Base-by-base conservation (phyloP, 2,329 filamentous ascomycete species). In the Rosellinia necatrix region DNA sequence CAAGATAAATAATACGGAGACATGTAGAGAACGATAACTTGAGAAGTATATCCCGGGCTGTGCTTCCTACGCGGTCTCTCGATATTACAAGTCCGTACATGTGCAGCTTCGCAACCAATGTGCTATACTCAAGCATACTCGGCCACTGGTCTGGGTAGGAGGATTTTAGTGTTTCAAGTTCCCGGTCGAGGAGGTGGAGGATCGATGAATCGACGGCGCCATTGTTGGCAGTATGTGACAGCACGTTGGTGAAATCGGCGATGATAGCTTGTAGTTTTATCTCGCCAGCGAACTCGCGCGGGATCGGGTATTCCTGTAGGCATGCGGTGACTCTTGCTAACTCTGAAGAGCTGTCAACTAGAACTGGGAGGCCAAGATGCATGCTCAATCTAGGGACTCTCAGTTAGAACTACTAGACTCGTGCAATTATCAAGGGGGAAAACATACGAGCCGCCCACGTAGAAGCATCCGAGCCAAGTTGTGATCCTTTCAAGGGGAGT, bases 381-480 rank as follows among this genome's bases (percentile, higher is more conserved):
- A 70, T 67, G 43, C 64, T 64, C 38, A 70, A 59, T 37, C 69
- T 71, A 35, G 13, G 27, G 10, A 3, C 17, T 8, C n/a, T 19
- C 19, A 21, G 30, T 44, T 25, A 54, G 48, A n/a, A 21, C 34
- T n/a, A 19, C 7, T 15, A 7, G 10, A 12, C 41, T 24, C 10
- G 19, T 29, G 24, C 40, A 25, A 1, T 2, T 25, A 10, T 12
- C n/a, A 7, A 12, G 4, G 12, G 15, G 8, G n/a, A 30, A 13
- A 17, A 58, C 68, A 51, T 62, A 70, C 68, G 66, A 62, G 42
- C 64, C 66, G 51, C 64, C 65, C 19, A 69, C 64, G 29, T 67
- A 67, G 27, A 71, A 71, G 27, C 68, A 71, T 19, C 68, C 68
- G 12, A 71, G 56, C 68, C 68, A 71, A 2, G 68, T 66, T 48